A percentile compares a stretch with the other conserved stretches of the same genome.
Conservation (phyloP, 1,139 yeast species). For the Hanseniaspora gamundiae region DNA sequence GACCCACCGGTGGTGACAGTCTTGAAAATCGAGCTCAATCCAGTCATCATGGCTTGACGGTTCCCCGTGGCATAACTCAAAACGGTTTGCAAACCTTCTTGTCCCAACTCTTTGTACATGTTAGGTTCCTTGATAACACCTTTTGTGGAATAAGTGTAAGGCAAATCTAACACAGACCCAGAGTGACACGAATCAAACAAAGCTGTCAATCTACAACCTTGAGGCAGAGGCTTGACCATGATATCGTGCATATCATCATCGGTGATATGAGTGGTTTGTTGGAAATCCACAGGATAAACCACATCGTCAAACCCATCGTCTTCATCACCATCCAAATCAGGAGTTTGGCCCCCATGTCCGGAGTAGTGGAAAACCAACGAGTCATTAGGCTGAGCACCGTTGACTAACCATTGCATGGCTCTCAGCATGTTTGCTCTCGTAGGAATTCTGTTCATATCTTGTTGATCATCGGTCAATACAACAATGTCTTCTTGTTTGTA, state of each 20-base stretch:
- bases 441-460: constrained; percentile 50
- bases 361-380: constrained; percentile 78
- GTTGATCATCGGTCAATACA: constrained; percentile 61
- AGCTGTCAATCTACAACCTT: constrained; percentile 82
- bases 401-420: constrained; percentile 87
- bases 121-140: constrained; percentile 88
- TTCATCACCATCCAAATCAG: constrained; percentile 80
- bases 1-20: constrained; percentile 29
- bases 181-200: constrained; percentile 90
- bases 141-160: constrained; percentile 80
- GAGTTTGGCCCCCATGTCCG: constrained; percentile 85
- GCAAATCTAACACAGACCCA: constrained; percentile 82
- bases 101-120: constrained; percentile 73
- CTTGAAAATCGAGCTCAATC: constrained; percentile 40
- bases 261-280: constrained; percentile 56
- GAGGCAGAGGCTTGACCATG: constrained; percentile 64
- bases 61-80: constrained; percentile 66
- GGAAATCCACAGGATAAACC: constrained; percentile 82
- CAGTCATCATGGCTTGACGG: constrained; percentile 39
- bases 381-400: constrained; percentile 78
- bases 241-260: constrained; percentile 82
- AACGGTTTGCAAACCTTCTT: constrained; percentile 60
- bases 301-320: constrained; percentile 84
- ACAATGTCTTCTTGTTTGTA: constrained; percentile 73
- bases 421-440: constrained; percentile 64